Evolutionary conservation across 805 yeast species (phyloP), one percentile per base, ranked within the genome.

Genomic region (Suhomyces sp.): DNA sequence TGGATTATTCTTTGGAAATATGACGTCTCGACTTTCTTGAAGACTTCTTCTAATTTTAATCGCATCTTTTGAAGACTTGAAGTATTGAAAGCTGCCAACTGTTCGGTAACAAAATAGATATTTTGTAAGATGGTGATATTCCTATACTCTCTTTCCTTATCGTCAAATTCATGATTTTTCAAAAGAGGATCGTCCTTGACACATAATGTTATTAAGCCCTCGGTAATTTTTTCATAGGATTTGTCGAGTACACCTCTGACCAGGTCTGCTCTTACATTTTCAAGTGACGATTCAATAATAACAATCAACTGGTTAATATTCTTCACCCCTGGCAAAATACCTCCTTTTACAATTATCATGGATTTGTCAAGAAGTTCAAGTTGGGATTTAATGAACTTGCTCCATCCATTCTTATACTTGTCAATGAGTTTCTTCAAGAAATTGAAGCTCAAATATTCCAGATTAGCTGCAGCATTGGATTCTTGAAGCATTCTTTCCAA

Each of bases 381-480:
- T 63, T 87, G 89, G n/a, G 68, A 69, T 15, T 78, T 80, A 21
- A 86, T 66, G 55, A 80, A 82, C 54, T 79, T 80, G 17, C 69
- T 68, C 96, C 96, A 89, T 15, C 73, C 71, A 33, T 66, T 67
- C 40, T 68, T 69, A 43, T 83, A 71, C 62, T 79, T 80, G 25
- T 82, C 82, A n/a, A 73, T 68, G 4, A 84, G 57, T 53, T 80
- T 81, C 29, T 72, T 74, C 54, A 86, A 71, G 48, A 78, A 72
- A 39, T 77, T 74, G 53, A 80, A 71, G 19, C 79, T 68, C 37
- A 75, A 63, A 58, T 78, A 89, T 56, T 88, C 96, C 61, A 86
- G 91, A 62, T 82, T 80, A 1, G 85, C 73, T 7, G 33, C 27
- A 6, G 39, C 45, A 9, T 51, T 48, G 24, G 80, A 68, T 62